Percentiles rank a stretch among this genome's conserved stretches.
Conservation (phyloP, 2,329 filamentous ascomycete species). For the Colletotrichum lindemuthianum region DNA sequence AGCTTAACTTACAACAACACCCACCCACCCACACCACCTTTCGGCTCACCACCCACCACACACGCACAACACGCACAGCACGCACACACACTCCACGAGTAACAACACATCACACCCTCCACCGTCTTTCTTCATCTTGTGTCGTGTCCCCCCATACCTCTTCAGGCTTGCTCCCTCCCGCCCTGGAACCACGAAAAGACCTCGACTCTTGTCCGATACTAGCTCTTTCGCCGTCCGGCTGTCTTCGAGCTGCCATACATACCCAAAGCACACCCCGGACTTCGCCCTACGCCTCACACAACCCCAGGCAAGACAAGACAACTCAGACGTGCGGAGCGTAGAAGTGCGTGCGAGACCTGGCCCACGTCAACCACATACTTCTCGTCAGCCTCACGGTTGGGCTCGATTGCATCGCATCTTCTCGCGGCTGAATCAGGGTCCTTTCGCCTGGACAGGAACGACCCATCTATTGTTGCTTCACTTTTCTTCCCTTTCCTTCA, state of each 20-base stretch:
- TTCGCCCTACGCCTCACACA: conserved; percentile 36
- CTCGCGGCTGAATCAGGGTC: conserved; percentile 44
- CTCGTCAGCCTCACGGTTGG: conserved; percentile 58
- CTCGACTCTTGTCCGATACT: conserved; percentile 22
- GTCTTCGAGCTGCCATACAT: conserved; percentile 27
- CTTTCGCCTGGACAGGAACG: conserved; percentile 44
- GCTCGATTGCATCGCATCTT: conserved; percentile 62
- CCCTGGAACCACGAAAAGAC: conserved; percentile 15
- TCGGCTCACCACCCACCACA: conserved; percentile 34
- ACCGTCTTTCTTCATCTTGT: conserved; percentile 37
- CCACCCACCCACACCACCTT: conserved; percentile 44
- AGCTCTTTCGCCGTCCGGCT: conserved; percentile 10
- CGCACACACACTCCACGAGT: conserved; percentile 26
- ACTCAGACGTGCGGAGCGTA: conserved; percentile 27
- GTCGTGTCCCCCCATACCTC: conserved; percentile 25
- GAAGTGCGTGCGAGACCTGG: conserved; percentile 25
- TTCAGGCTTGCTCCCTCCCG: conserved; percentile 24
- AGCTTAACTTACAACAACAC: conserved; percentile 55
- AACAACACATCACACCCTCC: conserved; percentile 35
- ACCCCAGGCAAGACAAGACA: conserved; percentile 9
- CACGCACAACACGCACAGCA: conserved; percentile 21
- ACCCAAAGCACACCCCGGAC: conserved; percentile 32
- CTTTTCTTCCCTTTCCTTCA: conserved; percentile 17
- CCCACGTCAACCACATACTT: conserved; percentile 43
- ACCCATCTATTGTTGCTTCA: conserved; percentile 37